These are phyloP conservation scores for Neofusicoccum umdonicola DNA, from an alignment of 2,329 filamentous ascomycete species.

Conservation along the genomic window DNA sequence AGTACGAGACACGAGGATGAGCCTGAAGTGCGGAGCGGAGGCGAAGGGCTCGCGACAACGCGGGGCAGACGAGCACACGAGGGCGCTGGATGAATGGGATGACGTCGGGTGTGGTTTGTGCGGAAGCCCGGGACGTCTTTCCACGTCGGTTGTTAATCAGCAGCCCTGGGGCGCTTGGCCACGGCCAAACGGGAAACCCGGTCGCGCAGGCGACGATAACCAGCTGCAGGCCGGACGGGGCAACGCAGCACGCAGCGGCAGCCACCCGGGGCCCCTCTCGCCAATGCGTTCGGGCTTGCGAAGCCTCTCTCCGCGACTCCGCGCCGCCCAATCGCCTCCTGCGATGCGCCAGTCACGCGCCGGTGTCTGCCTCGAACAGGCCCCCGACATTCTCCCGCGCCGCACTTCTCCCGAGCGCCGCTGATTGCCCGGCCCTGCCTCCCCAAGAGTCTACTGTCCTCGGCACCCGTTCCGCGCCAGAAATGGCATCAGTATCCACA, in stretches of 20 bases:
- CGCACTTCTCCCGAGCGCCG: background rate
- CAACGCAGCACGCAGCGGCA: background rate
- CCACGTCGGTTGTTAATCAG: conserved; percentile 1
- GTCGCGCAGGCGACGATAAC: background rate
- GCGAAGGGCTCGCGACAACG: background rate
- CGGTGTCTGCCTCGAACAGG: too few species aligned
- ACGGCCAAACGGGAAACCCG: background rate
- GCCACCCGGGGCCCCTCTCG: background rate
- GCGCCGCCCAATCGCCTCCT: too few species aligned
- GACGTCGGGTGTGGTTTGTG: background rate
- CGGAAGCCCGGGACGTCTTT: background rate
- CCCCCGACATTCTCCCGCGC: background rate
- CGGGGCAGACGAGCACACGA: background rate
- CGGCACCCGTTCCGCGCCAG: background rate
- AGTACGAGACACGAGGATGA: background rate
- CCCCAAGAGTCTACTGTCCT: background rate
- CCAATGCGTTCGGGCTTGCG: background rate
- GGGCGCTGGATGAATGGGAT: background rate
- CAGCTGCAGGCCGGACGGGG: background rate
- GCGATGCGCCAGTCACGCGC: too few species aligned
- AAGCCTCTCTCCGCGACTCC: too few species aligned
- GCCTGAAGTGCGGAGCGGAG: background rate
- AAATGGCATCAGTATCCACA: conserved; percentile 5
- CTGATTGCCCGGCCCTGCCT: background rate
- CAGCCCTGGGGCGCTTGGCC: background rate